Percentiles rank a stretch among this genome's conserved stretches.
These are phyloP conservation scores for Arthroderma sp. DNA, from an alignment of 2,329 filamentous ascomycete genomes.

Conservation along the genomic window DNA sequence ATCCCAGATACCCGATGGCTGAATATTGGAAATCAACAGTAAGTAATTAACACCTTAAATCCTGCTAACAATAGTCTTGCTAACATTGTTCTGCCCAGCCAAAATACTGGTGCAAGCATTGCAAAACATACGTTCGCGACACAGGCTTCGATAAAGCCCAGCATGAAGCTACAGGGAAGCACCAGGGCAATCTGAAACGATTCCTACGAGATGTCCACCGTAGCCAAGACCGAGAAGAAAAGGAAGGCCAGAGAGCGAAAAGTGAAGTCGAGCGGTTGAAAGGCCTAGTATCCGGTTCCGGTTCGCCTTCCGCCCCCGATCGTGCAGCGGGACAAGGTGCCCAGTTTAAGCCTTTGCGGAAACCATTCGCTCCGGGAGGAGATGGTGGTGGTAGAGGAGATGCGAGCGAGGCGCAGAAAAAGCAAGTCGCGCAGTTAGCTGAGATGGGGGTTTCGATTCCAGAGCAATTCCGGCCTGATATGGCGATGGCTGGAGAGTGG, in stretches of 20 bases:
- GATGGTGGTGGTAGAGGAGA: constrained; percentile 16
- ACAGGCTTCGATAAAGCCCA: constrained; percentile 79
- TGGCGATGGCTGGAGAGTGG: constrained; percentile 88
- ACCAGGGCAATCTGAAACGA: constrained; percentile 76
- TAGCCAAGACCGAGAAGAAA: constrained; percentile 63
- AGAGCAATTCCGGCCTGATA: constrained; percentile 59
- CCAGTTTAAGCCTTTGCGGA: constrained; percentile 16
- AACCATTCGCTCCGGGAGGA: constrained; percentile 16
- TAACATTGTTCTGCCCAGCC: constrained; percentile 35
- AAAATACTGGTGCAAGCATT: constrained; percentile 98
- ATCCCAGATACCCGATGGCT: constrained; percentile 47
- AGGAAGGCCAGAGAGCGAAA: constrained; percentile 69
- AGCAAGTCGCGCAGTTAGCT: constrained; percentile 75
- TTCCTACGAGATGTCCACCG: constrained; percentile 82
- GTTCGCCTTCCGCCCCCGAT: constrained; percentile 15
- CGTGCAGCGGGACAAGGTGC: constrained; percentile 10
- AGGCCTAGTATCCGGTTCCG: constrained; percentile 48
- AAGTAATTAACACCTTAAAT: constrained; percentile 14
- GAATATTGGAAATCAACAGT: constrained; percentile 97
- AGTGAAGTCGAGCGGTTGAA: constrained; percentile 78
- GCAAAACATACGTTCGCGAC: constrained; percentile 78
- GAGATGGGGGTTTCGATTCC: constrained; percentile 79
- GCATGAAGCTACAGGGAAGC: constrained; percentile 74
- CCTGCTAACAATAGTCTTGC: not conserved
- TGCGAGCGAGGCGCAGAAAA: constrained; percentile 56